Base-by-base conservation (phyloP, 2,329 filamentous ascomycete genomes). In the Plenodomus tracheiphilus region DNA sequence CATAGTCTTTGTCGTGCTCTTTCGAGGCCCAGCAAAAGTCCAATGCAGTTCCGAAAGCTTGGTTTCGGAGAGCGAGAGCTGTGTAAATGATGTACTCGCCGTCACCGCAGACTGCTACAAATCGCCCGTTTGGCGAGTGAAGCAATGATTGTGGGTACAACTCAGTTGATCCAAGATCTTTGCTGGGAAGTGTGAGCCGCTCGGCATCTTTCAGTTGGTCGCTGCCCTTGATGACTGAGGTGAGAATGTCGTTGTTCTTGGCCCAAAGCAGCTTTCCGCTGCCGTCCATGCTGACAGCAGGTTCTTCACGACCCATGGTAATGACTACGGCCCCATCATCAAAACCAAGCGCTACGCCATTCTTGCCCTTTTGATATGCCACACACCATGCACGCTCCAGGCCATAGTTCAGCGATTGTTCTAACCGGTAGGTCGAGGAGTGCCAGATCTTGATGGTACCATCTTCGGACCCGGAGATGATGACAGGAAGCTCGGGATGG, bases 41-140 rank as follows among this genome's bases (percentile, higher is more conserved):
- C 43, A 97, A 78, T 6, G 93, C 94, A 35, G 90, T 92, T 18
- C 94, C 94, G 66, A 99, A 99, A 3, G 91, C 91, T 78, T 97
- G 97, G 76, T 99, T 97, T 70, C 94, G 86, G 83, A 95, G 96
- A 2, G 93, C 93, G 49, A 97, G 82, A 47, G 94, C 92, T 21
- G 94, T 97, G 78, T 97, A 97, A 66, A 97, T 96, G 72, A 97
- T 97, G 77, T 97, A 99, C 75, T 99, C 94, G 54, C 94, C 94
- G 70, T 99, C 94, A 59, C 94, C 94, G 59, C 93, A 97, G 2
- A 92, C 87, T 16, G 88, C 88, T 41, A 94, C 89, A 61, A 94
- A 94, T 52, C 91, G 85, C 43, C 91, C 91, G 63, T 99, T 99
- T 30, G 94, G 90, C n/a, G 92, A 97, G 77, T 99, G 94, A 30